Percentiles rank a stretch among this genome's conserved stretches.
These are phyloP conservation scores for Exophiala sp. DNA, from an alignment of 2,329 filamentous ascomycete genomes.

Conservation along the genomic window DNA sequence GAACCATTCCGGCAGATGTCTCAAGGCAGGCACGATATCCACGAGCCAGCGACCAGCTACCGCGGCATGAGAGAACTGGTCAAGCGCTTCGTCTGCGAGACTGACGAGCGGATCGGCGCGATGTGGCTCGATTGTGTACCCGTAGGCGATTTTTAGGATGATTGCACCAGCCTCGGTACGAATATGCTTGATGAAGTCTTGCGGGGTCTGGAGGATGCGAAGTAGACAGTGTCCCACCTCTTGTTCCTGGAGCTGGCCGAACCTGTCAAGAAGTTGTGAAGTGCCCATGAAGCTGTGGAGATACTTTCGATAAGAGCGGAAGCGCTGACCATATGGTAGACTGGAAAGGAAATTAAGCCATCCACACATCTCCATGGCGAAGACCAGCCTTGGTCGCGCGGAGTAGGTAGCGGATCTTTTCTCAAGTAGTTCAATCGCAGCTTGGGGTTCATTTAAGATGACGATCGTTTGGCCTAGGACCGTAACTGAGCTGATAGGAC, in stretches of 20 bases:
- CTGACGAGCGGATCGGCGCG: constrained; percentile 44
- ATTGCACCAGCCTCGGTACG: constrained; percentile 38
- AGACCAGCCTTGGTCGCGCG: constrained; percentile 32
- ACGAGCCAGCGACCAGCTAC: constrained; percentile 46
- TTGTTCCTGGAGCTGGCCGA: constrained; percentile 42
- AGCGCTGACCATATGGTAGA: constrained; percentile 37
- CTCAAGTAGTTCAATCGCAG: constrained; percentile 36
- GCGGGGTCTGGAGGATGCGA: constrained; percentile 40
- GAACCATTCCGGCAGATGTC: constrained; percentile 44
- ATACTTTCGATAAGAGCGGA: constrained; percentile 45
- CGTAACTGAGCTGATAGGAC: constrained; percentile 39
- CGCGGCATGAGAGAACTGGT: constrained; percentile 39
- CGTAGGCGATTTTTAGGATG: constrained; percentile 46
- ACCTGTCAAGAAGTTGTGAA: constrained; percentile 38
- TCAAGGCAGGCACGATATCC: constrained; percentile 45
- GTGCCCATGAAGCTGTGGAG: constrained; percentile 47
- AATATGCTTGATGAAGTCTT: constrained; percentile 41
- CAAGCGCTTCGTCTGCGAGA: constrained; percentile 39
- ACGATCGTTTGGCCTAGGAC: constrained; percentile 38
- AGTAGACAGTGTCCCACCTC: constrained; percentile 46
- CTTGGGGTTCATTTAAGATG: constrained; percentile 35
- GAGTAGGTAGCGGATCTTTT: constrained; percentile 34
- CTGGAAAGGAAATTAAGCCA: constrained; percentile 39
- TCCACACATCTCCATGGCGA: constrained; percentile 41
- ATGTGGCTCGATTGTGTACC: constrained; percentile 43